These are phyloP conservation scores for Vitis hybrid DNA, from an alignment of 177 flowering plant species.

Conservation along the genomic window DNA sequence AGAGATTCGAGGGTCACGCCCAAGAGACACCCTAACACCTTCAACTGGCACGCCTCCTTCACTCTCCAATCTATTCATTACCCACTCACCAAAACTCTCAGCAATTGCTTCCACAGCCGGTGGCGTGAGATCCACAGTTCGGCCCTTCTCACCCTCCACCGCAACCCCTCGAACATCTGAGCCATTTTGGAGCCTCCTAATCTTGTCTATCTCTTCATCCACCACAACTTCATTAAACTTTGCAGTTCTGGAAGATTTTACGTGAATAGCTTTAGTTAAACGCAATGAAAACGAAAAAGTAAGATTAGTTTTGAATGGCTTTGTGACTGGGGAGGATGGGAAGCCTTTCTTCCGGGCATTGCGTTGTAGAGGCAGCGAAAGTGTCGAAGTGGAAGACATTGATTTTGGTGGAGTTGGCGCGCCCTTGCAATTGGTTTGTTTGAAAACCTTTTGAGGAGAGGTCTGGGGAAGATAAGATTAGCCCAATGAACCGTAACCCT, in stretches of 20 bases:
- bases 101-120: slow-evolving; percentile 79
- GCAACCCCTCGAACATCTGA: slow-evolving; percentile 95
- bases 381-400: slow-evolving; percentile 45
- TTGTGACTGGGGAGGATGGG: neutral
- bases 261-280: neutral
- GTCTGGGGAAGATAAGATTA: slow-evolving; percentile 25
- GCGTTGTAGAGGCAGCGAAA: slow-evolving; percentile 20
- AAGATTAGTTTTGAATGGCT: slow-evolving; percentile 13
- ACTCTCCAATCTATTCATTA: slow-evolving; percentile 32
- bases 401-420: slow-evolving; percentile 2
- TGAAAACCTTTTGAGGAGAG: neutral
- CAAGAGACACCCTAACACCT: slow-evolving; percentile 62
- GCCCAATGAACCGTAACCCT: slow-evolving; percentile 23
- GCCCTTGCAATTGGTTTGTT: too few relatives aligned
- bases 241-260: slow-evolving; percentile 23
- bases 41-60: slow-evolving; percentile 24
- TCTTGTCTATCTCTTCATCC: slow-evolving; percentile 72
- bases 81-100: slow-evolving; percentile 93
- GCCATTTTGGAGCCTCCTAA: slow-evolving; percentile 85
- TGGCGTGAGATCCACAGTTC: slow-evolving; percentile 72
- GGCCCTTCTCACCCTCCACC: slow-evolving; percentile 76
- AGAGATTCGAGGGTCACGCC: slow-evolving; percentile 76
- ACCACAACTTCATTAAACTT: slow-evolving; percentile 38
- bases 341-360: slow-evolving; percentile 16
- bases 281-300: slow-evolving; percentile 10